Conservation (phyloP, 2,329 filamentous ascomycete species). For the Pseudofabraea citricarpa region DNA sequence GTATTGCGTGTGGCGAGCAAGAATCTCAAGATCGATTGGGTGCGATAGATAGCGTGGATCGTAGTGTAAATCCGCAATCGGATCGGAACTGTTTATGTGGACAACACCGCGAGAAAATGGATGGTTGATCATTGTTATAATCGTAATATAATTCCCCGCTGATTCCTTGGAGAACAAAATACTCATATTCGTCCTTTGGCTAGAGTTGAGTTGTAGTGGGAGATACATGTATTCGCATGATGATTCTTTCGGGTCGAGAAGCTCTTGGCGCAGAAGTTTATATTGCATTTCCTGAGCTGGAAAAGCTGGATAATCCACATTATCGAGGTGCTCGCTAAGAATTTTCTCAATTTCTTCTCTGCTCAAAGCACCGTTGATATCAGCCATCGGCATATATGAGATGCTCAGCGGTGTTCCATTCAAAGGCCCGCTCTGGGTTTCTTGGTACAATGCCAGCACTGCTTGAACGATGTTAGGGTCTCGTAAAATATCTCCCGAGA, state of each 20-base stretch:
- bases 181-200: constrained; percentile 69
- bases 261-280: constrained; percentile 40
- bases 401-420: not conserved
- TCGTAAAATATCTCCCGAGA: constrained; percentile 30
- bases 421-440: not conserved
- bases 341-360: constrained; percentile 16
- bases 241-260: constrained; percentile 26
- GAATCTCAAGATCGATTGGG: constrained; percentile 5
- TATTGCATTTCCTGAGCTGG: constrained; percentile 70
- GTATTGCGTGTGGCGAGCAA: constrained; percentile 1
- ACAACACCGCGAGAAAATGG: constrained; percentile 36
- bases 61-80: constrained; percentile 36
- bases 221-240: constrained; percentile 31
- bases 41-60: constrained; percentile 2
- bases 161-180: constrained; percentile 54
- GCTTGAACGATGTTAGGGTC: constrained; percentile 28
- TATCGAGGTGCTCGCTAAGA: constrained; percentile 30
- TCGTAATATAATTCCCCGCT: constrained; percentile 43
- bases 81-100: constrained; percentile 35
- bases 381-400: constrained; percentile 1
- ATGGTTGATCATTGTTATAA: constrained; percentile 42
- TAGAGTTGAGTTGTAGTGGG: constrained; percentile 26
- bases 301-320: constrained; percentile 26
- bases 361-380: not conserved
- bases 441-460: constrained; percentile 27